phyloP scores from a whole-genome alignment of 73 alveolate species.

The Uronychia setigera region DNA sequence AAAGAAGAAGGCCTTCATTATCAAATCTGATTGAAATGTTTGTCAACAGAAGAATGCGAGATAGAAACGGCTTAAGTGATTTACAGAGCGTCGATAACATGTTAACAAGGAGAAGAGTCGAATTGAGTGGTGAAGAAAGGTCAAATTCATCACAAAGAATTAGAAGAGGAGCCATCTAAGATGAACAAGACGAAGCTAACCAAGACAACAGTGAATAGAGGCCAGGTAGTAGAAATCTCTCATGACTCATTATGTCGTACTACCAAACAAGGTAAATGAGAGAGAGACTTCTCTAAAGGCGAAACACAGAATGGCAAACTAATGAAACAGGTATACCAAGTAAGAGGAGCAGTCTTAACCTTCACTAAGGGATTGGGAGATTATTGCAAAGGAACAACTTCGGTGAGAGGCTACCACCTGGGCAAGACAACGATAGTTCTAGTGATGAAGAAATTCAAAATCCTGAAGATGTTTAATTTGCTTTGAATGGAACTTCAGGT shows the following conservation, averaged over 20 bases:
- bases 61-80: too few species aligned
- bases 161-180: background rate
- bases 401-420: too few species aligned
- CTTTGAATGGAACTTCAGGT: too few species aligned
- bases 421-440: too few species aligned
- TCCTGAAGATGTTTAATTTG: too few species aligned
- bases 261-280: background rate
- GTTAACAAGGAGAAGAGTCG: too few species aligned
- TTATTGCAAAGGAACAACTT: too few species aligned
- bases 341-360: too few species aligned
- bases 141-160: background rate
- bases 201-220: background rate
- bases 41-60: background rate
- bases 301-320: background rate
- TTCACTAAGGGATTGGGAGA: too few species aligned
- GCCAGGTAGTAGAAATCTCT: background rate
- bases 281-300: background rate
- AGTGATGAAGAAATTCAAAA: too few species aligned
- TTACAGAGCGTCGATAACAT: too few species aligned
- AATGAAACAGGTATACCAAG: too few species aligned
- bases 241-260: background rate
- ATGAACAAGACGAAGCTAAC: background rate
- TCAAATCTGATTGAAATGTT: background rate
- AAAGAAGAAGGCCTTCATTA: background rate
- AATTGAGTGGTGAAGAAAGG: background rate